Percentiles rank a stretch among this genome's conserved stretches.
phyloP scores from a whole-genome alignment of 176 grass and related monocot species.

The Oryza punctata region DNA sequence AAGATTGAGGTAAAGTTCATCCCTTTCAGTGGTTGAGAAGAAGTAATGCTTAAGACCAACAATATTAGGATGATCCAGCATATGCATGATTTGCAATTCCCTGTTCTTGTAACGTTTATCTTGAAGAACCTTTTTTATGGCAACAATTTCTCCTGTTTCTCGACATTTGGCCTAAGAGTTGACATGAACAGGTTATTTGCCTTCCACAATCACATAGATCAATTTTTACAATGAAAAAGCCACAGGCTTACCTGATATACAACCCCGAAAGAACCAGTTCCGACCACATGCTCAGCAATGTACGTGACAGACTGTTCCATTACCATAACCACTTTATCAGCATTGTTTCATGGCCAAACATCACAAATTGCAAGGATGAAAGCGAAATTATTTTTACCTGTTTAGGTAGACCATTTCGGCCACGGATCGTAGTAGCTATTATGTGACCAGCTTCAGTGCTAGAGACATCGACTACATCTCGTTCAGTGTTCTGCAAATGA shows the following conservation, averaged over 20 bases:
- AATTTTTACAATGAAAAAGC: constrained; percentile 21
- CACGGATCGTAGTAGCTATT: constrained; percentile 64
- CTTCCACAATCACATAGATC: background rate
- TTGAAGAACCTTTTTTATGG: constrained; percentile 98
- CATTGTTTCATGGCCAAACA: background rate
- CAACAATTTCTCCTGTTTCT: constrained; percentile 94
- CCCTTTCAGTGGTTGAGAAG: constrained; percentile 85
- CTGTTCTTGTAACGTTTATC: constrained; percentile 99
- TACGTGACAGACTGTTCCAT: constrained; percentile 75
- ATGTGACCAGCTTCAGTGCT: constrained; percentile 63
- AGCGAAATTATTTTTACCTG: constrained; percentile 51
- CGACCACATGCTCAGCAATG: constrained; percentile 91
- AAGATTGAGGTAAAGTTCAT: constrained; percentile 93
- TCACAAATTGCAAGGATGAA: constrained; percentile 7
- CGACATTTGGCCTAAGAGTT: constrained; percentile 83
- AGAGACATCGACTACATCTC: constrained; percentile 54
- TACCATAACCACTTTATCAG: constrained; percentile 36
- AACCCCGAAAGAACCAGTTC: constrained; percentile 94
- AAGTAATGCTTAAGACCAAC: constrained; percentile 93
- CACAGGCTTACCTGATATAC: constrained; percentile 77
- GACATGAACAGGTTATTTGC: constrained; percentile 32
- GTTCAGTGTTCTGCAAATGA: constrained; percentile 64
- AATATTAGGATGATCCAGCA: constrained; percentile 98
- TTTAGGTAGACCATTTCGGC: constrained; percentile 76
- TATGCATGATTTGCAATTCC: constrained; percentile 95